Base-by-base conservation (phyloP, 2,329 filamentous ascomycete species). In the Hortaea werneckii region DNA sequence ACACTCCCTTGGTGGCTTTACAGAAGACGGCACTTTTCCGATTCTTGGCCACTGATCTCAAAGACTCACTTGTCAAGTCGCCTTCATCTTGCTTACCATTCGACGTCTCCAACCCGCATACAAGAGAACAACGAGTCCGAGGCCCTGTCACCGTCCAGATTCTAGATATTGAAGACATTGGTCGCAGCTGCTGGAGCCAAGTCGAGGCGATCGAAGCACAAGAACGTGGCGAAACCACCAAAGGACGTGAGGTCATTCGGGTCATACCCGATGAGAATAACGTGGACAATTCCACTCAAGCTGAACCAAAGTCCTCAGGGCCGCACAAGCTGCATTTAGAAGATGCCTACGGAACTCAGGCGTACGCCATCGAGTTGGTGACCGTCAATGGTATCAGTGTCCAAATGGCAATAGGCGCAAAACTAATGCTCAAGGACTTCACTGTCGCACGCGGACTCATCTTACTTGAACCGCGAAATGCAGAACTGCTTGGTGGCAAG, bases 301-400 rank as follows among this genome's bases (percentile, higher is more conserved):
- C 13, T 41, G 46, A 42, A 43, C 42, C 12, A 47, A 58, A 41
- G 34, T 50, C 64, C 54, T 48, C 61, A 56, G 78, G 83, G 0
- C 83, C 87, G 26, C 88, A 94, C 68, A 84, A 87, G 47, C 66
- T 96, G 28, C 73, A 92, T 0, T 59, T 98, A 46, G 87, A 96
- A 63, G 92, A 98, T 67, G 78, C 78, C 40, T 75, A 68, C 6
- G 88, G 87, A 0, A 76, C 72, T 9, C 81, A 77, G 53, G 71
- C 83, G 0, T 86, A 81, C 56, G 89, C 74, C 0, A 68, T 95
- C 41, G 88, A 96, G 66, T 62, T 94, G 42, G 71, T 68, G 50
- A 71, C 74, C 8, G 74, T 94, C 11, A 73, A 79, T 6, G 79
- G 76, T 3, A 66, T 95, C 6, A 79, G 75, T 0, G 65, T 88